phyloP scores from a whole-genome alignment of 2,329 filamentous ascomycete genomes.

The Macrophomina phaseolina region DNA sequence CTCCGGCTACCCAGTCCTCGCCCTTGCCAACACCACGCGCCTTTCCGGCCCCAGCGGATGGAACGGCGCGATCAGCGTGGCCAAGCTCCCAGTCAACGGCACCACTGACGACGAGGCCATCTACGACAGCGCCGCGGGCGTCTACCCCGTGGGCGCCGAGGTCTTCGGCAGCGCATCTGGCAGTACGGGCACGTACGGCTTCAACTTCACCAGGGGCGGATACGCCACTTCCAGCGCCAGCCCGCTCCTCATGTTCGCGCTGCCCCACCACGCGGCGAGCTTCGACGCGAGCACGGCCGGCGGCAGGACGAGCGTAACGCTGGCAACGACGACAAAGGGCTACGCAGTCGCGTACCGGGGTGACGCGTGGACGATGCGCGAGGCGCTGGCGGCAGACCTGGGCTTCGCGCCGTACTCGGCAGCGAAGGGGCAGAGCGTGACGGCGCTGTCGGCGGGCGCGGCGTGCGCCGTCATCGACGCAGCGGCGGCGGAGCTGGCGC shows the following conservation, averaged over 20 bases:
- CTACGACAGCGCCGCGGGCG: constrained; percentile 78
- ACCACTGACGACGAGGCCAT: constrained; percentile 61
- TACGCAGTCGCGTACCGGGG: constrained; percentile 68
- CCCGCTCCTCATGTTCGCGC: constrained; percentile 80
- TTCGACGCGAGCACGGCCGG: constrained; percentile 72
- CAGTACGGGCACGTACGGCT: constrained; percentile 70
- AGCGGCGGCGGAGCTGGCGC: constrained; percentile 74
- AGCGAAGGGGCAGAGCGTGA: constrained; percentile 50
- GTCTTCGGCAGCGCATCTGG: constrained; percentile 52
- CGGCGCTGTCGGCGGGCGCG: constrained; percentile 54
- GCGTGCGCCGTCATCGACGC: constrained; percentile 65
- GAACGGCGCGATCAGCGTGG: constrained; percentile 73
- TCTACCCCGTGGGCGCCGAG: constrained; percentile 69
- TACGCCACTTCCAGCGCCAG: constrained; percentile 64
- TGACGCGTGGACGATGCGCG: constrained; percentile 69
- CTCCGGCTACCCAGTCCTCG: constrained; percentile 66
- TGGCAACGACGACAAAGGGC: constrained; percentile 88
- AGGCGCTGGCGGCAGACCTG: constrained; percentile 75
- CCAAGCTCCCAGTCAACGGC: constrained; percentile 68
- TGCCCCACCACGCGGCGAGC: constrained; percentile 84
- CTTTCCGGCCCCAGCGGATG: constrained; percentile 60
- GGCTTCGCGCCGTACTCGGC: constrained; percentile 81
- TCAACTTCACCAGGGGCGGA: constrained; percentile 72
- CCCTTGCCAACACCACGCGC: constrained; percentile 66
- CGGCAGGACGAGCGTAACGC: constrained; percentile 63